phyloP scores from a whole-genome alignment of 768 basidiomycete species.

The Phallus indusiatus region DNA sequence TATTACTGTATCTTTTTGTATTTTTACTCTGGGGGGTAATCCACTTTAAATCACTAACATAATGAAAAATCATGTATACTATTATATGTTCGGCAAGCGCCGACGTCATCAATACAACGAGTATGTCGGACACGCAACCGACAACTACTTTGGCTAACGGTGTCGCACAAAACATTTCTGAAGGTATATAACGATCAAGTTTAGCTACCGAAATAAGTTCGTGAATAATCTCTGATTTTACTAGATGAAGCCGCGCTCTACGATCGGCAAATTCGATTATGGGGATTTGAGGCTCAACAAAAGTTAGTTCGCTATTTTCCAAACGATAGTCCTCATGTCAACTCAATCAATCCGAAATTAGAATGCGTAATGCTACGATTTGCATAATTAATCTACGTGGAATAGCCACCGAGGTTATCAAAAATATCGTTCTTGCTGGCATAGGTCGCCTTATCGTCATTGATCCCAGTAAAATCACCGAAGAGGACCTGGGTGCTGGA shows the following conservation, averaged over 20 bases:
- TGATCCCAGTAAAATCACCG: slow-evolving; percentile 64
- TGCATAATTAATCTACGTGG: slow-evolving; percentile 71
- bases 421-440: slow-evolving; percentile 95
- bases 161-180: slow-evolving; percentile 47
- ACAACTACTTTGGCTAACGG: not conserved
- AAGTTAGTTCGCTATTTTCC: slow-evolving; percentile 34
- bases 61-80: not conserved
- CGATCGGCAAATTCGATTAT: slow-evolving; percentile 93
- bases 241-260: slow-evolving; percentile 74
- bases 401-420: slow-evolving; percentile 87
- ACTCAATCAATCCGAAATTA: slow-evolving; percentile 24
- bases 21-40: not conserved
- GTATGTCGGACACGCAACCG: not conserved
- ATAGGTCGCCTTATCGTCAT: slow-evolving; percentile 84
- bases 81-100: not conserved
- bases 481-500: slow-evolving; percentile 84
- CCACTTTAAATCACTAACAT: not conserved
- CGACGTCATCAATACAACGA: not conserved
- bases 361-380: slow-evolving; percentile 92
- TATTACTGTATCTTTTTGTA: not conserved
- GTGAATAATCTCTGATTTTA: not conserved
- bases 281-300: slow-evolving; percentile 98
- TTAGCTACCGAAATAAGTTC: not conserved
- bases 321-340: not conserved
- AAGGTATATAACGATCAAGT: slow-evolving; percentile 31